Evolutionary conservation across 306 rosid species (phyloP).

Genomic region (Sicyos edulis): DNA sequence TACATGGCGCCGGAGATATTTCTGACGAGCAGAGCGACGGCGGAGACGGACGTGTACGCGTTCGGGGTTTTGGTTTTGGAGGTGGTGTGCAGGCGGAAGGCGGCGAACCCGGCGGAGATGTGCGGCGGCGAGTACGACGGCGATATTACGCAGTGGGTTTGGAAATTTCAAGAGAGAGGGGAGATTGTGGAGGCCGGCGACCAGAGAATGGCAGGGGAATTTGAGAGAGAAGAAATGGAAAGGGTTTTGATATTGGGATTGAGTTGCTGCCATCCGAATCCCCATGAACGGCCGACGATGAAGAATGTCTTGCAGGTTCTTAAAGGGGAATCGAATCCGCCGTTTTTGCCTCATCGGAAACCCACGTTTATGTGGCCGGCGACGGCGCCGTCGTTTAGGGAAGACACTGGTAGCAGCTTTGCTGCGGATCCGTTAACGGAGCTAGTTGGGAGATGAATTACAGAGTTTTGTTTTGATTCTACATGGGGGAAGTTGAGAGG

Average conservation of each 20-base stretch:
- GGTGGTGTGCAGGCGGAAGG: too few species aligned
- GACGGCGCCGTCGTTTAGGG: constrained; percentile 10
- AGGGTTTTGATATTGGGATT: constrained; percentile 11
- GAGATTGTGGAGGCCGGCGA: not conserved
- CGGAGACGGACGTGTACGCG: too few species aligned
- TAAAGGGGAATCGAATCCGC: constrained; percentile 10
- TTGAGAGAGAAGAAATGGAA: constrained; percentile 10
- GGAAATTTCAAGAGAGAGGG: constrained; percentile 10
- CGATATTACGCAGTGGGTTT: constrained; percentile 7
- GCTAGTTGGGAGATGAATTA: constrained; percentile 11
- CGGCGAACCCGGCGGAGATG: not conserved
- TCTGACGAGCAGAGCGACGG: too few species aligned
- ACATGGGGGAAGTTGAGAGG: too few species aligned
- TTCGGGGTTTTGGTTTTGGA: too few species aligned
- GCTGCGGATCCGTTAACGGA: not conserved
- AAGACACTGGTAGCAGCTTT: not conserved
- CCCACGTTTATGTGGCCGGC: constrained; percentile 23
- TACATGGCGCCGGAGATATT: too few species aligned
- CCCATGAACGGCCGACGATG: constrained; percentile 16
- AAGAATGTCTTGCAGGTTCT: constrained; percentile 6
- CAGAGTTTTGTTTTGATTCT: too few species aligned
- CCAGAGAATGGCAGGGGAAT: not conserved
- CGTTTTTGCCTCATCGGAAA: not conserved
- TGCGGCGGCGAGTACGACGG: too few species aligned
- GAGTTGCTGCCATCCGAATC: constrained; percentile 21